A percentile compares a stretch with the other conserved stretches of the same genome.
Evolutionary conservation across 257 asterid genomes (phyloP).

Genomic region (Linderniella brevidens): DNA sequence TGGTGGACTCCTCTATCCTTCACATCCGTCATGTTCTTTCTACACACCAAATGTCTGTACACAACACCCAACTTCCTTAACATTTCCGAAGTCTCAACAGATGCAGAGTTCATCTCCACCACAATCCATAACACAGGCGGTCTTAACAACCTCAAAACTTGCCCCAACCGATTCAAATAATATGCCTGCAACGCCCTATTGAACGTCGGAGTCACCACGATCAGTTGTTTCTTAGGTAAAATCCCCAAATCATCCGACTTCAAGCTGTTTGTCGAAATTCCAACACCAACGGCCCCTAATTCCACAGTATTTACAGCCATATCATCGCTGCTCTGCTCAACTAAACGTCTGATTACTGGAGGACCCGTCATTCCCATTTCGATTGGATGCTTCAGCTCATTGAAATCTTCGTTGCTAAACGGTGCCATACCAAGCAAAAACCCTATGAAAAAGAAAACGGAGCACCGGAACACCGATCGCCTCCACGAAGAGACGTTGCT

Average conservation of each 20-base stretch:
- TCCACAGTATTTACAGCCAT: constrained; percentile 24
- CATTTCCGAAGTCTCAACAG: constrained; percentile 61
- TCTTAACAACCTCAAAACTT: constrained; percentile 55
- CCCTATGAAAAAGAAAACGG: constrained; percentile 55
- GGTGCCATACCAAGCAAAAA: constrained; percentile 75
- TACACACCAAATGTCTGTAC: constrained; percentile 71
- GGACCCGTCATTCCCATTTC: no score
- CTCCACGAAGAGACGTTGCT: constrained; percentile 17
- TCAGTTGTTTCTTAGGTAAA: constrained; percentile 34
- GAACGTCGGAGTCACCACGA: constrained; percentile 72
- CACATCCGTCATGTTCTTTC: constrained; percentile 43
- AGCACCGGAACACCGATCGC: constrained; percentile 40
- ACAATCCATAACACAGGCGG: constrained; percentile 90
- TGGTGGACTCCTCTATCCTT: constrained; percentile 73
- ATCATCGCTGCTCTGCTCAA: constrained; percentile 16
- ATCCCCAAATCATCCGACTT: constrained; percentile 16
- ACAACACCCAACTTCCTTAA: constrained; percentile 61
- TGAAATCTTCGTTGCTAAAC: constrained; percentile 21
- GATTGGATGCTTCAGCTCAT: constrained; percentile 17
- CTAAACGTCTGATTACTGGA: constrained; percentile 6
- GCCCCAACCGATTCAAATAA: constrained; percentile 72
- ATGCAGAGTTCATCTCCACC: constrained; percentile 64
- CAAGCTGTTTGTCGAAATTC: constrained; percentile 11
- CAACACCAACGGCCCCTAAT: constrained; percentile 17
- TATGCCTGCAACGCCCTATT: constrained; percentile 56